Evolutionary conservation across 176 grass and related monocot genomes (phyloP), one percentile per base, ranked within the genome.

Genomic region (Bolboschoenus planiculmis): DNA sequence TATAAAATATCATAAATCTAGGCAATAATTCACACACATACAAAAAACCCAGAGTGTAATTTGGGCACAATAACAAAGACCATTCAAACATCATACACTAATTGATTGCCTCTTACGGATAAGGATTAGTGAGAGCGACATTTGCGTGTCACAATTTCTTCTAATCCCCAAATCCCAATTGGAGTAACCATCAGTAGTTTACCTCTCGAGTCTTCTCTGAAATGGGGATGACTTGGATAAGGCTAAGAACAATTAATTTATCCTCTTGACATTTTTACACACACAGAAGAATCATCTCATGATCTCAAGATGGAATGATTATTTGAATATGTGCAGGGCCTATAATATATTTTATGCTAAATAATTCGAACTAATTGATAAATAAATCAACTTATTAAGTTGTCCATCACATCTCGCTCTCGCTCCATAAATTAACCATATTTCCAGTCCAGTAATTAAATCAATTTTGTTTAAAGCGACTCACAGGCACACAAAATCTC

Each of bases 61-160:
- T 53, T 53, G 47, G 26, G 31, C 26, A 3, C 3, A n/a, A 20
- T 23, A 44, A 53, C 15, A 77, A 7, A 31, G 11, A 77, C 5
- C 72, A 53, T n/a, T n/a, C 15, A 31, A 1, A 35, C 0, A 48
- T 50, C 1, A 50, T 11, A 50, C 44, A 47, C 11, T 47, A 50
- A 75, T 31, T 16, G 2, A 33, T 33, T 51, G 43, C 46, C 23
- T 77, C 72, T 20, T 33, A 31, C 6, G 46, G 44, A 76, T 74
- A 74, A 76, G 72, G 44, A 76, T 76, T 51, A 51, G 44, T 30
- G 72, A 76, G 2, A 51, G 72, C 4, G 46, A 77, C 27, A 53
- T 53, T 48, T 31, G 72, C 46, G 27, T 77, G 72, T 51, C 44
- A 77, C 53, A 50, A 30, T 51, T 77, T 77, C 46, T 76, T 76